Base-by-base conservation (phyloP, 129 eudicot genomes). In the Artemisia argyi region DNA sequence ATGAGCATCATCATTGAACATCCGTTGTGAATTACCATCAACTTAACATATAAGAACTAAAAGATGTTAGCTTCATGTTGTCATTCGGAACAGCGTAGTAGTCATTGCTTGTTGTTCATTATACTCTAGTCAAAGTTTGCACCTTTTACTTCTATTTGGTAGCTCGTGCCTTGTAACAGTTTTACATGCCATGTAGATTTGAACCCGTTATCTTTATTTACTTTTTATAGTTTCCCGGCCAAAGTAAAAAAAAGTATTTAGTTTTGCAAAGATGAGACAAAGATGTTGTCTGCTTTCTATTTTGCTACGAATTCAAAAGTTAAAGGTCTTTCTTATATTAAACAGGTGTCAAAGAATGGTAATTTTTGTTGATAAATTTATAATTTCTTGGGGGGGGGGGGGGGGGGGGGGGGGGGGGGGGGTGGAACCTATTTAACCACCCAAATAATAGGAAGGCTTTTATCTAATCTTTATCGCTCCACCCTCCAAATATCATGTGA, bases 1-100 rank as follows among this genome's bases (percentile, higher is more conserved):
- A 69, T 65, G 67, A 65, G 8, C 76, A 64, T 39, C 77, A 63
- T 74, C 67, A 63, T 46, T 88, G 80, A 84, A 59, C 60, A 35
- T 69, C 15, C 1, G 11, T 39, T 28, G 20, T 39, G 35, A 47
- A 52, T 35, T 26, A 69, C 20, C 22, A 26, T 28, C 64, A 19
- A 54, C 49, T 50, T 49, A 32, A 66, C 30, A 26, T 59, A 39
- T 2, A 26, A 53, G 14, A 47, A 6, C 49, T 46, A 46, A 58
- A 72, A 16, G 4, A 13, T 42, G 61, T 30, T 17, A 73, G 32
- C 30, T 65, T 35, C 9, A 64, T 20, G 12, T 39, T 39, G 39
- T 55, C 19, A 56, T 70, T 32, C 12, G 3, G 53, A 68, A 7
- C 9, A 7, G 18, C 14, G n/a, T 16, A 3, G 19, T 3, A 52